These are phyloP conservation scores for Pythium rishiriense DNA, from an alignment of 352 stramenopile species.

Conservation along the genomic window DNA sequence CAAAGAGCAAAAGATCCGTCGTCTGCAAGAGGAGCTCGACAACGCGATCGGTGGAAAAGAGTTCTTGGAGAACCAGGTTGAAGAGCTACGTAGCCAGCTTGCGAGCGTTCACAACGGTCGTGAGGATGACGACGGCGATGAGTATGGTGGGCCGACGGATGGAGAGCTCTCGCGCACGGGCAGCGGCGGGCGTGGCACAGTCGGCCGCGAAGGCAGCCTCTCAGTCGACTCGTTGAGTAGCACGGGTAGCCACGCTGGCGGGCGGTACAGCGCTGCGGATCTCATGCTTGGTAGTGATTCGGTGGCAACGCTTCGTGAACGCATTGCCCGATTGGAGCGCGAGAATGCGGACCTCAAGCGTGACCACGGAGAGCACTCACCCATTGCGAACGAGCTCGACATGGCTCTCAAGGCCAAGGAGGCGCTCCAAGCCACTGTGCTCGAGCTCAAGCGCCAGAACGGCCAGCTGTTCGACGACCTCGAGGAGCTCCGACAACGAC, in stretches of 20 bases:
- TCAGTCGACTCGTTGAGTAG: conserved; percentile 17
- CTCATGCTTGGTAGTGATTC: conserved; percentile 69
- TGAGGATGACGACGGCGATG: conserved; percentile 35
- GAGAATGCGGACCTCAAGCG: conserved; percentile 75
- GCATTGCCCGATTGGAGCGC: conserved; percentile 67
- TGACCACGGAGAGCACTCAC: conserved; percentile 45
- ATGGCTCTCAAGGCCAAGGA: conserved; percentile 77
- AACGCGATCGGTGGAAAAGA: conserved; percentile 78
- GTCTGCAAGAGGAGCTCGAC: conserved; percentile 85
- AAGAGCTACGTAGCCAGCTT: conserved; percentile 73
- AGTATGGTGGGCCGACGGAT: conserved; percentile 9
- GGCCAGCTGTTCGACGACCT: conserved; percentile 72
- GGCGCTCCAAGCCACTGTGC: conserved; percentile 58
- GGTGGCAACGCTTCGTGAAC: conserved; percentile 51
- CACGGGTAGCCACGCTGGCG: conserved; percentile 30
- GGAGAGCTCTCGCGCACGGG: conserved; percentile 6
- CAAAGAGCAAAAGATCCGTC: conserved; percentile 79
- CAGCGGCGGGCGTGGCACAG: background rate
- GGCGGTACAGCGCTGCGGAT: conserved; percentile 52
- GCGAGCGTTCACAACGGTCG: conserved; percentile 48
- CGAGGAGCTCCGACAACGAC: conserved; percentile 20
- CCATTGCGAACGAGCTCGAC: conserved; percentile 73
- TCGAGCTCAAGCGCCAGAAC: conserved; percentile 78
- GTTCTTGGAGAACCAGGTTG: conserved; percentile 84
- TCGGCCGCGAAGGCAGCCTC: conserved; percentile 9